These are phyloP conservation scores for Dactylellina drechsleri DNA, from an alignment of 2,329 filamentous ascomycete species.

Conservation along the genomic window DNA sequence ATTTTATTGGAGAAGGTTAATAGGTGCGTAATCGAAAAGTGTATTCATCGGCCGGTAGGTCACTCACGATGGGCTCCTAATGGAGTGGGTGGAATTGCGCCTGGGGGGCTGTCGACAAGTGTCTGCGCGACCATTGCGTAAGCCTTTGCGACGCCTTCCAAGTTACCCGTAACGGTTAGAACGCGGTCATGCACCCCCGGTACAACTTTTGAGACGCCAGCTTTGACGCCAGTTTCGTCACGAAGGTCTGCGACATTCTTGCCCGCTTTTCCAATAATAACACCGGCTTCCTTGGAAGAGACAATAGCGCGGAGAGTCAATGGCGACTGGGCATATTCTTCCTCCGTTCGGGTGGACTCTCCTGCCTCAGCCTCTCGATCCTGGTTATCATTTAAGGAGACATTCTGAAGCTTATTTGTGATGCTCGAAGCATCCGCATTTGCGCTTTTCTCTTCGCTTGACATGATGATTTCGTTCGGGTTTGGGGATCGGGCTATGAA, in stretches of 20 bases:
- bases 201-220: constrained; percentile 98
- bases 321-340: constrained; percentile 92
- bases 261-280: constrained; percentile 98
- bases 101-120: constrained; percentile 87
- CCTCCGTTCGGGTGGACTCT: constrained; percentile 84
- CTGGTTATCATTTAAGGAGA: constrained; percentile 73
- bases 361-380: constrained; percentile 75
- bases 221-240: constrained; percentile 97
- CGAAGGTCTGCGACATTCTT: constrained; percentile 98
- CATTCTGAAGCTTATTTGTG: constrained; percentile 64
- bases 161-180: constrained; percentile 89
- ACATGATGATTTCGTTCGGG: constrained; percentile 55
- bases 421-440: constrained; percentile 35
- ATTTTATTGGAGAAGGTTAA: constrained; percentile 12
- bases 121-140: constrained; percentile 93
- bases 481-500: background rate
- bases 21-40: background rate
- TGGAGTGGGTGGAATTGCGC: constrained; percentile 86
- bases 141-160: constrained; percentile 87
- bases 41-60: background rate
- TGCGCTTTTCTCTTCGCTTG: constrained; percentile 56
- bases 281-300: constrained; percentile 97
- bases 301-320: constrained; percentile 96
- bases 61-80: constrained; percentile 91
- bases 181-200: constrained; percentile 97